phyloP scores from a whole-genome alignment of 2,329 filamentous ascomycete species.

The Xylariomycetidae sp. region DNA sequence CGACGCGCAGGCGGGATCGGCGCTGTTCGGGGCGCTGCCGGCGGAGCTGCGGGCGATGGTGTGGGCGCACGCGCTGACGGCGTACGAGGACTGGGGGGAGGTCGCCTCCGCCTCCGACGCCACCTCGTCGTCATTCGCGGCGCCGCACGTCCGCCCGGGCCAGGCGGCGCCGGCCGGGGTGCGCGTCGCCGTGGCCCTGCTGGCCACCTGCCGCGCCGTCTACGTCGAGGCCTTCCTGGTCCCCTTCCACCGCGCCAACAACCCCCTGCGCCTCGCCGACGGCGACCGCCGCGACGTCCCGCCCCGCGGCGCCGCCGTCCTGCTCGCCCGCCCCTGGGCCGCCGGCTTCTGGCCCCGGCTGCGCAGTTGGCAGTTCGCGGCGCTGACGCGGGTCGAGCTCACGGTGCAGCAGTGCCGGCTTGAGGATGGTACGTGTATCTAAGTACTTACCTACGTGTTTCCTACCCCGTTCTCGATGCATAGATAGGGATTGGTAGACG shows the following conservation, averaged over 20 bases:
- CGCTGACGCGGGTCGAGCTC: slow-evolving; percentile 19
- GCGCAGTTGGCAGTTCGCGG: slow-evolving; percentile 22
- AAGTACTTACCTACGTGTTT: neutral
- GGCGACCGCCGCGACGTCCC: slow-evolving; percentile 15
- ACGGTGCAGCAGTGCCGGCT: slow-evolving; percentile 17
- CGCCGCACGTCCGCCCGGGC: slow-evolving; percentile 14
- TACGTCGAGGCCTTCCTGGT: slow-evolving; percentile 22
- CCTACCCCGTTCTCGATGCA: neutral
- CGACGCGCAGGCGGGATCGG: neutral
- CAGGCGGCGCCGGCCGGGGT: slow-evolving; percentile 18
- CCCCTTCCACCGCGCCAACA: slow-evolving; percentile 22
- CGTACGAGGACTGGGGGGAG: slow-evolving; percentile 15
- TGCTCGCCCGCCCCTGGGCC: slow-evolving; percentile 6
- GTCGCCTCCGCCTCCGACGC: slow-evolving; percentile 9
- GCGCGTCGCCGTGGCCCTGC: slow-evolving; percentile 15
- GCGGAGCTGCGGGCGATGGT: slow-evolving; percentile 26
- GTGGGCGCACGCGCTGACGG: slow-evolving; percentile 19
- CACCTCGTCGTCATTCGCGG: slow-evolving; percentile 2
- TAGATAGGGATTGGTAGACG: no score
- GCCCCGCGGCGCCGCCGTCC: slow-evolving; percentile 9
- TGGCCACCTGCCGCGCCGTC: slow-evolving; percentile 21
- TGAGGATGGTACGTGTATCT: slow-evolving; percentile 19
- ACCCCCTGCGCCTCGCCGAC: slow-evolving; percentile 18
- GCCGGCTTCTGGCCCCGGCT: slow-evolving; percentile 9
- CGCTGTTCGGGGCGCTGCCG: slow-evolving; percentile 29